Evolutionary conservation across 23 red algal species (phyloP).

Genomic region (Gracilaria caudata): DNA sequence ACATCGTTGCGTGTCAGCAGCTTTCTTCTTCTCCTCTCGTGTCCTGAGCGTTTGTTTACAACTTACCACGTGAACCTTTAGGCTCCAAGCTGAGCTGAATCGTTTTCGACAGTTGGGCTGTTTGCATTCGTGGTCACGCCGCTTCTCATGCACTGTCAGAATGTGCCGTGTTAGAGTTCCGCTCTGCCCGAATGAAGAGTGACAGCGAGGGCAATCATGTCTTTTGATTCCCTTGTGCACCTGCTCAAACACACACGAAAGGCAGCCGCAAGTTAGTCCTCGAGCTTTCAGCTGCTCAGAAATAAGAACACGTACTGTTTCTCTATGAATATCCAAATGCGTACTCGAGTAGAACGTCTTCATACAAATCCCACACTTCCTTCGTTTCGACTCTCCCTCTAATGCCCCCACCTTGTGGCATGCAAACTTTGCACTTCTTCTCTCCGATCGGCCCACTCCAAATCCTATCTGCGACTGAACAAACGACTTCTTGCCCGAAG

Average conservation of each 20-base stretch:
- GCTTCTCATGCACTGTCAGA: slow-evolving; percentile 43
- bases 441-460: not conserved
- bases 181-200: slow-evolving; percentile 44
- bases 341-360: slow-evolving; percentile 30
- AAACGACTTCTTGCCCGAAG: not conserved
- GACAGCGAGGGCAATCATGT: slow-evolving; percentile 24
- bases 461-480: not conserved
- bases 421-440: not conserved
- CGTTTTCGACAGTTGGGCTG: slow-evolving; percentile 20
- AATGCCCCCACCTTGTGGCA: not conserved
- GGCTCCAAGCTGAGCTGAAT: slow-evolving; percentile 46
- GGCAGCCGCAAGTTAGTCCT: not conserved
- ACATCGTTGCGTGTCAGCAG: not conserved
- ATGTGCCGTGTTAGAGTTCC: slow-evolving; percentile 46
- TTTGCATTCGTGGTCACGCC: slow-evolving; percentile 31
- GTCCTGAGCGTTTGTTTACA: not conserved
- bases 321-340: slow-evolving; percentile 25
- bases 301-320: slow-evolving; percentile 9
- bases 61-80: slow-evolving; percentile 45
- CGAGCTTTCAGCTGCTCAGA: not conserved
- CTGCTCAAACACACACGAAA: not conserved
- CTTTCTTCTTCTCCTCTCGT: not conserved
- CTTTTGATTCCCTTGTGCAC: slow-evolving; percentile 36
- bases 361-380: slow-evolving; percentile 1
- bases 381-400: not conserved